These are phyloP conservation scores for Blastocystis sp. DNA, from an alignment of 352 stramenopile species.

Conservation along the genomic window DNA sequence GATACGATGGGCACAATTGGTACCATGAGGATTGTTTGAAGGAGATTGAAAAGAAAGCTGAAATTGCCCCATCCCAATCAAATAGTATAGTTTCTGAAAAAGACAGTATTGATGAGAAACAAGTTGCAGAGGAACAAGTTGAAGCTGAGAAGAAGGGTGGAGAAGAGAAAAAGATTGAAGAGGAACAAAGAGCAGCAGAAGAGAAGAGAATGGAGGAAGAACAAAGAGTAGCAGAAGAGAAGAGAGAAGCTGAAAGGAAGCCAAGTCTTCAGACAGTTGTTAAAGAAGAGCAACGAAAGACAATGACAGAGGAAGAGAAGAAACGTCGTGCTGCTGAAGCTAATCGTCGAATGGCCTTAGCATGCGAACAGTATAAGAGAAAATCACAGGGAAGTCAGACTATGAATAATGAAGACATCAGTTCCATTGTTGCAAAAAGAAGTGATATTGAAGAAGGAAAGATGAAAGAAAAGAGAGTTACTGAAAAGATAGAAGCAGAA, in stretches of 20 bases:
- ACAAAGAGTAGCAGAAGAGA: background rate
- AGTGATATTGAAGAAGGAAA: background rate
- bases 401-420: background rate
- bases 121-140: too few species aligned
- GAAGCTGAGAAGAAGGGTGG: background rate
- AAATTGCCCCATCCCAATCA: background rate
- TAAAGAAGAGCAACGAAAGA: background rate
- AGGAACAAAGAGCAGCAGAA: conserved; percentile 45
- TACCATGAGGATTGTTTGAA: conserved; percentile 35
- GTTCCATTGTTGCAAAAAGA: background rate
- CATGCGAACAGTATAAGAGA: background rate
- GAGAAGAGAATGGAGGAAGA: background rate
- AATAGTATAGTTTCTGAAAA: background rate
- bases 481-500: background rate
- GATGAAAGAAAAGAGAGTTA: background rate
- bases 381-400: background rate
- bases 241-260: conserved; percentile 1
- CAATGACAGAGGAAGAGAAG: background rate
- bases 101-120: too few species aligned
- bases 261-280: background rate
- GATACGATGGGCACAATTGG: conserved; percentile 4
- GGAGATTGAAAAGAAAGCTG: background rate
- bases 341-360: background rate
- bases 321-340: conserved; percentile 21
- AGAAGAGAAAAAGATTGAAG: too few species aligned